Evolutionary conservation across 1,284 basidiomycete genomes (phyloP).

Genomic region (Ganoderma leucocontextum): DNA sequence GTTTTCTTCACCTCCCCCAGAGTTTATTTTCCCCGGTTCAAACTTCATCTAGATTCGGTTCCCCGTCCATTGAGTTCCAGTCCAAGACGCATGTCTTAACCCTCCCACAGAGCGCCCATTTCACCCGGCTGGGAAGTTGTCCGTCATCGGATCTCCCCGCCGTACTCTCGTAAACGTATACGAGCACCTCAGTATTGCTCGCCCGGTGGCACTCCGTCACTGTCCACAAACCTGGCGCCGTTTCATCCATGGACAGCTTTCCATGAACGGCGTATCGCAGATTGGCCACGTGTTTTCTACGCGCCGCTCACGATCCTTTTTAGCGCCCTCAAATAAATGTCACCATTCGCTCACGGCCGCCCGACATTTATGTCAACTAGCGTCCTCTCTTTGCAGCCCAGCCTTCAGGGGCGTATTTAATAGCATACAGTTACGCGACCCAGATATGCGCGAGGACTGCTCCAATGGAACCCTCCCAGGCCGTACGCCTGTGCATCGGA

Average conservation of each 20-base stretch:
- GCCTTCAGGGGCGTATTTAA: neutral
- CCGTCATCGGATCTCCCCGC: neutral
- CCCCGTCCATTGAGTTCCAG: neutral
- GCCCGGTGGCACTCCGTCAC: neutral
- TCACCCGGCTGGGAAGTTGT: neutral
- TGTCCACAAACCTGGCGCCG: neutral
- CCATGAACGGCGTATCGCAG: neutral
- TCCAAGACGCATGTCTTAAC: neutral
- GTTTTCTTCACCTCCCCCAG: neutral
- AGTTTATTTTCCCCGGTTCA: neutral
- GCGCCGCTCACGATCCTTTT: neutral
- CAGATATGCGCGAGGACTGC: neutral
- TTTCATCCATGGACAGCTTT: neutral
- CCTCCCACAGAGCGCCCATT: neutral
- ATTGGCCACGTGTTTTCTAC: neutral
- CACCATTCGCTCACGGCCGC: neutral
- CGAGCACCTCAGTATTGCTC: neutral
- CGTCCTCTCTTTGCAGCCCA: neutral
- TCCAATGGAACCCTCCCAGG: conserved; percentile 3
- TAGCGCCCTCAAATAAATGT: neutral
- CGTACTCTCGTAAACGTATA: conserved; percentile 6
- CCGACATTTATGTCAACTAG: neutral
- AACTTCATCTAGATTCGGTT: neutral
- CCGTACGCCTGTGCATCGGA: conserved; percentile 5
- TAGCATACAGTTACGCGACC: neutral